Evolutionary conservation across 2,329 filamentous ascomycete species (phyloP), one percentile per base, ranked within the genome.

Genomic region (Pyrenophora teres): DNA sequence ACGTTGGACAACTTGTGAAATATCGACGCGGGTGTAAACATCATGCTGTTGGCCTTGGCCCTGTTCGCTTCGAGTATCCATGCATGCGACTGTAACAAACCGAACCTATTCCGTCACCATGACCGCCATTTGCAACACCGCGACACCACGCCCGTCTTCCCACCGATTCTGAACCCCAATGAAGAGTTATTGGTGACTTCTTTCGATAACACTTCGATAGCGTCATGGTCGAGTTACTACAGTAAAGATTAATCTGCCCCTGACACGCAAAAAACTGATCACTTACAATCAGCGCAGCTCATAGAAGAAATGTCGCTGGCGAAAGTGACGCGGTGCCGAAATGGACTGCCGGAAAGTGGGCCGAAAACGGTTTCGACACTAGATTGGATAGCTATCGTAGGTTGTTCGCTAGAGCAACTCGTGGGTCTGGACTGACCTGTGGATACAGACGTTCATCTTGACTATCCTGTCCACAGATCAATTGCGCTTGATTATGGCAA

Each of bases 171-270:
- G 36, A 67, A 68, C 16, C 45, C 58, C 0, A 64, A 74, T 35
- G 74, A 76, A 52, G 55, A 69, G 25, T 55, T 73, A n/a, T 57
- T 76, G 21, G 53, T 72, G 40, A 64, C 70, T 39, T 75, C 72
- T 6, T 75, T 76, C 46, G 70, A 74, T 40, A 73, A 72, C 41
- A 70, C 65, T 10, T 69, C 69, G 13, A 74, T 76, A 38, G 62
- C 64, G n/a, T 55, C 57, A 33, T 72, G 67, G 66, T 68, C 65
- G 2, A 67, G 69, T 41, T 72, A 74, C 44, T 74, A 74, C 48
- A 69, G 68, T 50, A 18, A 16, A 6, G 3, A 32, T 16, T 12
- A n/a, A 12, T 48, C 49, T 31, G 7, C 2, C 19, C 9, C n/a
- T 32, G 31, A 12, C n/a, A 9, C n/a, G 10, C 3, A 33, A n/a